phyloP scores from a whole-genome alignment of 208 protist genomes.

The Angomonas ambiguus region DNA sequence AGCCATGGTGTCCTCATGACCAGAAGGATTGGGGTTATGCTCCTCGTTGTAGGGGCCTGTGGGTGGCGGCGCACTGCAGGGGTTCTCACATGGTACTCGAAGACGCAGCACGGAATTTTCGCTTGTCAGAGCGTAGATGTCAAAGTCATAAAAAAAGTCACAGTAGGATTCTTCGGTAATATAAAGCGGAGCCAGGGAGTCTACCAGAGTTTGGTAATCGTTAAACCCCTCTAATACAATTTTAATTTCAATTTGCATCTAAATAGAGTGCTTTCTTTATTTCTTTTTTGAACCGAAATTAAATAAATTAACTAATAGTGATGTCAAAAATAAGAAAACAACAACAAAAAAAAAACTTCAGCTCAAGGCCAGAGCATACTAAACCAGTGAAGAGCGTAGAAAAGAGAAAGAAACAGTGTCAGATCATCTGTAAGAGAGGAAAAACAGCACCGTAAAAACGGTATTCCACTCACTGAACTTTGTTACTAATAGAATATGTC shows the following conservation, averaged over 20 bases:
- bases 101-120: slow-evolving; percentile 47
- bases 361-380: background rate
- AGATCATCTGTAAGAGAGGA: background rate
- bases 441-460: too few relatives aligned
- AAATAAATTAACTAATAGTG: background rate
- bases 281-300: background rate
- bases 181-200: slow-evolving; percentile 22
- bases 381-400: background rate
- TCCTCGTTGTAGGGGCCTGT: background rate
- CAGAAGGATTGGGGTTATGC: background rate
- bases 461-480: too few relatives aligned
- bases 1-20: background rate
- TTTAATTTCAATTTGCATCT: slow-evolving; percentile 72
- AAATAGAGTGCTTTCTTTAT: background rate
- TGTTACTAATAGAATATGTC: too few relatives aligned
- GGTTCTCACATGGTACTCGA: slow-evolving; percentile 42
- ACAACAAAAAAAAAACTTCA: background rate
- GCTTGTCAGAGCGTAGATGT: slow-evolving; percentile 25
- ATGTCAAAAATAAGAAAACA: background rate
- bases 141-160: slow-evolving; percentile 79
- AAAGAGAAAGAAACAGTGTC: background rate
- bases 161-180: slow-evolving; percentile 44
- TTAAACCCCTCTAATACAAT: slow-evolving; percentile 35
- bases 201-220: slow-evolving; percentile 30
- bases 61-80: background rate